Evolutionary conservation across 176 grass and related monocot species (phyloP).

Genomic region (Pontederia crassipes): DNA sequence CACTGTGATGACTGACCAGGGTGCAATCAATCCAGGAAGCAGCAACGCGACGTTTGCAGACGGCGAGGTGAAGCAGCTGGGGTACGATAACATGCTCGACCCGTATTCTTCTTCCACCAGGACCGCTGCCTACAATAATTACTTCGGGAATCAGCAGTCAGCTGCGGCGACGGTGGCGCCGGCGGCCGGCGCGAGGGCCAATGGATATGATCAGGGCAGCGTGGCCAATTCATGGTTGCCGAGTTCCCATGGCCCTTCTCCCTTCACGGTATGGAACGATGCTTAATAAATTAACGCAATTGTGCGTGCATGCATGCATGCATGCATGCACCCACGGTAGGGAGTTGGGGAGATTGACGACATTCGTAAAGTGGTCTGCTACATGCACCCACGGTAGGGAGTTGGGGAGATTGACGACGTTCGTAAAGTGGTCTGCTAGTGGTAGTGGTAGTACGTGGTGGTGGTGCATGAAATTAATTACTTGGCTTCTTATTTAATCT

Average conservation of each 20-base stretch:
- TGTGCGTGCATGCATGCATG: background rate
- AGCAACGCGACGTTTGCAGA: constrained; percentile 13
- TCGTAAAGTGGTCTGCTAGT: too few relatives aligned
- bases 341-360: background rate
- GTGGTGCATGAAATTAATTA: too few relatives aligned
- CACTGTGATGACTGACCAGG: constrained; percentile 8
- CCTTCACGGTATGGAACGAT: constrained; percentile 60
- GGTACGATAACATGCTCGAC: constrained; percentile 33
- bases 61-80: constrained; percentile 27
- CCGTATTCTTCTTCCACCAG: constrained; percentile 13
- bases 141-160: background rate
- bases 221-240: constrained; percentile 16
- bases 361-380: too few relatives aligned
- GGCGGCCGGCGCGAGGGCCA: background rate
- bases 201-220: background rate
- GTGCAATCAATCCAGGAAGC: background rate
- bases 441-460: too few relatives aligned
- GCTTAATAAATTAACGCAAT: constrained; percentile 11
- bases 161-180: background rate
- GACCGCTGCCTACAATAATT: background rate
- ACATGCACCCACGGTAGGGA: background rate
- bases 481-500: too few relatives aligned
- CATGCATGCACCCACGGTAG: background rate
- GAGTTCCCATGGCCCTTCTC: constrained; percentile 25
- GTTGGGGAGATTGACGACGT: background rate